Conservation (phyloP, 2,329 filamentous ascomycete genomes). For the Colletotrichum abscissum region DNA sequence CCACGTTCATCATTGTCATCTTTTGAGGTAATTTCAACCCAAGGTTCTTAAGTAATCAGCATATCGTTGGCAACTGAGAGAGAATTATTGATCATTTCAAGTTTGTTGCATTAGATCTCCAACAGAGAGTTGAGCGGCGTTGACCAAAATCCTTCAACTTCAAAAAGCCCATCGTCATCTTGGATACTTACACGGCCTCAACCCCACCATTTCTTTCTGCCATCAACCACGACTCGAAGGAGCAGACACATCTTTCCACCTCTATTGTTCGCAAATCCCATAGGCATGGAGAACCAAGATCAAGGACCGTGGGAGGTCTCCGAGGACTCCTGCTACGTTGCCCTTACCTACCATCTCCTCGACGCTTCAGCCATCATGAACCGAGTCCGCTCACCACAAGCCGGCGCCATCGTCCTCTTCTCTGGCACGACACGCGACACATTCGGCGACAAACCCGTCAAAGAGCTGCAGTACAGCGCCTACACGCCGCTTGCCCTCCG, state of each 20-base stretch:
- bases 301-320: constrained; percentile 51
- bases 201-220: not conserved
- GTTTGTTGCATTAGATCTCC: not conserved
- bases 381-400: constrained; percentile 76
- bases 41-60: not conserved
- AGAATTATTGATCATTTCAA: no score
- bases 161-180: not conserved
- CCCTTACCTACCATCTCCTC: constrained; percentile 73
- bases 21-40: not conserved
- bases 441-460: constrained; percentile 78
- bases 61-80: not conserved
- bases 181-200: not conserved
- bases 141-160: not conserved
- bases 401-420: constrained; percentile 82
- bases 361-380: constrained; percentile 69
- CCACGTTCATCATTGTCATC: not conserved
- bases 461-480: constrained; percentile 79
- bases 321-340: constrained; percentile 71
- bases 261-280: not conserved
- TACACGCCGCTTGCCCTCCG: constrained; percentile 78
- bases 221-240: not conserved
- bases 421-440: constrained; percentile 82
- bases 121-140: not conserved
- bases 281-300: constrained; percentile 3
- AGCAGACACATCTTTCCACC: not conserved